Base-by-base conservation (phyloP, 192 early-diverging fungal species). In the Umbelopsis ramanniana region DNA sequence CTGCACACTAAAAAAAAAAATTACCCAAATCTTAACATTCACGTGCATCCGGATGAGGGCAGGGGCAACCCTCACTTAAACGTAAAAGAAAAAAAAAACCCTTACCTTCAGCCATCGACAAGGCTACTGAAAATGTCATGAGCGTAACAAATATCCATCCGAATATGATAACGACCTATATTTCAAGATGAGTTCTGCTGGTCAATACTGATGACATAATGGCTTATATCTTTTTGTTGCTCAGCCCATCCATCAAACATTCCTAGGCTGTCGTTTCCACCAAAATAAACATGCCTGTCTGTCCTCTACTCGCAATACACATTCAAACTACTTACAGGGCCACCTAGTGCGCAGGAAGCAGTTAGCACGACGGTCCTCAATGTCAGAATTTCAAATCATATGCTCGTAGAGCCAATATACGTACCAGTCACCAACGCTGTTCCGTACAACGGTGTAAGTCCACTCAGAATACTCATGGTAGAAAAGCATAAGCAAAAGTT, bases 401-500 rank as follows among this genome's bases (percentile, higher is more conserved):
- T n/a, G n/a, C n/a, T n/a, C n/a, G n/a, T n/a, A n/a, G n/a, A n/a
- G n/a, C n/a, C n/a, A n/a, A n/a, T n/a, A n/a, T n/a, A n/a, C 67
- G 8, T 75, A 24, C 80, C 80, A 6, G 76, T 74, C 37, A 74
- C 75, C 68, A 81, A 29, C 15, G 80, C 80, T 14, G 76, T 78
- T 29, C 80, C 80, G 40, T 81, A 81, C 29, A 81, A 69, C 8
- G 76, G 72, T 15, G 80, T 81, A 55, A 81, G 35, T 19, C 80
- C 80, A 43, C 76, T 81, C n/a, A 81, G 57, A 50, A 81, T 78
- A 3, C 76, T 77, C 52, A 81, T 76, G 40, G 77, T 74, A 10
- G 80, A 81, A 71, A 81, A 81, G 19, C 76, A 81, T 17, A 81
- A 73, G 23, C 76, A 81, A 52, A 81, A 81, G 67, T 81, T 81